Base-by-base conservation (phyloP, 108 stramenopile genomes). In the Pseudonitzschia pungens region DNA sequence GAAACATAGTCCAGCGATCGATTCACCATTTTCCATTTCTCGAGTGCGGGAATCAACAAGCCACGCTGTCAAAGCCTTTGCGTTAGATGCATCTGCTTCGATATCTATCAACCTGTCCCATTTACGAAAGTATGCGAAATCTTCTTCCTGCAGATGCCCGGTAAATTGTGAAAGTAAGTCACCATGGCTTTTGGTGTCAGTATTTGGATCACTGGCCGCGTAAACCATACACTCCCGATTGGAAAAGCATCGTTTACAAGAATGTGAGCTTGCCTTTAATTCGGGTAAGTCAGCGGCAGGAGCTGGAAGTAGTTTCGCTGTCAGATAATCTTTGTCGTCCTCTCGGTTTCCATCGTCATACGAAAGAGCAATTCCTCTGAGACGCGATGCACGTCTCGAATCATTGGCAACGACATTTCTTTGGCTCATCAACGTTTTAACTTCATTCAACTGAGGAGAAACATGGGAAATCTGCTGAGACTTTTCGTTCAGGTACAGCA, bases 21-120 rank as follows among this genome's bases (percentile, higher is more conserved):
- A 82, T 62, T 86, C 88, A 20, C 86, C 90, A 63, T 84, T 84
- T 18, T 53, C 73, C 33, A n/a, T 42, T 75, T 95, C 92, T 69
- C 81, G 77, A 40, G 76, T 79, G 32, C 29, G 48, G 4, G 94
- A 90, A 12, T 77, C 57, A 10, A 62, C 53, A 26, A 95, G 73
- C 94, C 94, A 95, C 29, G 92, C 68, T 36, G 87, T 76, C 11
- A 81, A 42, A 24, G 79, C 70, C 56, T 69, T 69, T 12, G 56
- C 43, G 14, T 53, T 53, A 10, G 69, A 65, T 43, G 87, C 84
- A 42, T 90, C 81, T 15, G 83, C 80, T 76, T 95, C 94, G 28
- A 95, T 60, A 71, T 95, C 94, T 52, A 95, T 92, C 52, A 95
- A 56, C n/a, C 90, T 84, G 55, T 95, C 90, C 92, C 92, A 95